phyloP scores from a whole-genome alignment of 2,329 filamentous ascomycete genomes.

The Penicillium paneum region DNA sequence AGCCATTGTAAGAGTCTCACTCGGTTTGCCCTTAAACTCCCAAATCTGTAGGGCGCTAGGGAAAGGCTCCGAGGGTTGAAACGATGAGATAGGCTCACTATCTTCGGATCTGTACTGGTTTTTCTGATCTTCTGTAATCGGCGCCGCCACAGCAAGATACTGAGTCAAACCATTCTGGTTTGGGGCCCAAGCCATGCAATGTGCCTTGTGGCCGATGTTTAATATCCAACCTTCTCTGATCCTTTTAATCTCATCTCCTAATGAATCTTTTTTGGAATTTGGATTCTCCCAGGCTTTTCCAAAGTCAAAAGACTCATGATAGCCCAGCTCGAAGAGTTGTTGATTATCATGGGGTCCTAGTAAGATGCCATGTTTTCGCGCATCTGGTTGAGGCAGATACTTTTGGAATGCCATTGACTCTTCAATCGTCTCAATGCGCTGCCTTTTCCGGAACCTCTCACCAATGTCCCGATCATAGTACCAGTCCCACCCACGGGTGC shows the following conservation, averaged over 20 bases:
- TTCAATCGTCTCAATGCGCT: constrained; percentile 38
- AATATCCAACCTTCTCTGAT: constrained; percentile 52
- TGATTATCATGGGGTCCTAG: constrained; percentile 51
- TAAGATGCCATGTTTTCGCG: constrained; percentile 45
- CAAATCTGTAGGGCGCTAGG: constrained; percentile 58
- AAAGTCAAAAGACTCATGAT: constrained; percentile 45
- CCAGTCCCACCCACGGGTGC: constrained; percentile 52
- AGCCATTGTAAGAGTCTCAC: constrained; percentile 30
- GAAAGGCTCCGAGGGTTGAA: constrained; percentile 49
- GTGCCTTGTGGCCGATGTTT: constrained; percentile 54
- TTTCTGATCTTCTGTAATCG: constrained; percentile 40
- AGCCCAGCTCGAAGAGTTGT: constrained; percentile 41
- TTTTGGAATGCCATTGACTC: constrained; percentile 34
- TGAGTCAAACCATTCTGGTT: constrained; percentile 48
- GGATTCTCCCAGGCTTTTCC: constrained; percentile 43
- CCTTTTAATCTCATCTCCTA: constrained; percentile 18
- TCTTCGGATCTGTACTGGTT: constrained; percentile 25
- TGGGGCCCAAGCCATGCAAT: constrained; percentile 50
- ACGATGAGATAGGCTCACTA: constrained; percentile 46
- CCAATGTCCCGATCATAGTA: constrained; percentile 46
- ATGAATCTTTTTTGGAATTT: constrained; percentile 8
- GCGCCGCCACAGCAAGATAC: constrained; percentile 53
- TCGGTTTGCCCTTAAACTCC: constrained; percentile 48
- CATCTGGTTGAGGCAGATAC: constrained; percentile 42
- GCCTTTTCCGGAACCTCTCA: constrained; percentile 42